These are phyloP conservation scores for Ceratocystis eucalypticola DNA, from an alignment of 2,329 filamentous ascomycete species.

Conservation along the genomic window DNA sequence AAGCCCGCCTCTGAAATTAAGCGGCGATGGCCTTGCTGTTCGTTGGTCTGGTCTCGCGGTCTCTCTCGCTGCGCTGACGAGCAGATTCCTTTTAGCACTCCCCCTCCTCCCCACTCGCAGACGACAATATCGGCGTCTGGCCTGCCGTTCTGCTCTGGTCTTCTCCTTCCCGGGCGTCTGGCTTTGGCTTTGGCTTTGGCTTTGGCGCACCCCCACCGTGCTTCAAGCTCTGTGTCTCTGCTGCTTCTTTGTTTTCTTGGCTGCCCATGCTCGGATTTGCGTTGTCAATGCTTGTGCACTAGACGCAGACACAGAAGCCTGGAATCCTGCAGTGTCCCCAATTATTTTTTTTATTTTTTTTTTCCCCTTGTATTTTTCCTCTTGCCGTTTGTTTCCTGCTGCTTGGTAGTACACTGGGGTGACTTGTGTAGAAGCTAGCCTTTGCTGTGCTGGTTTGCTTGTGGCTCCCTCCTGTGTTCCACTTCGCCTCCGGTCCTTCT, in stretches of 20 bases:
- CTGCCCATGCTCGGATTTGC: conserved; percentile 4
- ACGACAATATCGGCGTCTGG: background rate
- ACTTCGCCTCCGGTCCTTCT: conserved; percentile 16
- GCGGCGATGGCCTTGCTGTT: background rate
- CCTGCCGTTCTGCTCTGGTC: background rate
- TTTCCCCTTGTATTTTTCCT: conserved; percentile 13
- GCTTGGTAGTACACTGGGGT: background rate
- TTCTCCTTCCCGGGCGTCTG: background rate
- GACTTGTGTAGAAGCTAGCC: background rate
- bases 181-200: background rate
- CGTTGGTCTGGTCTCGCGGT: background rate
- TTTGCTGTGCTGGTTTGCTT: background rate
- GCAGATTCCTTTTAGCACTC: background rate
- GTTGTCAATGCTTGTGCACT: conserved; percentile 6
- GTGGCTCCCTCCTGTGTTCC: conserved; percentile 2
- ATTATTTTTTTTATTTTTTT: background rate
- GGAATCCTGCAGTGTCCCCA: conserved; percentile 2
- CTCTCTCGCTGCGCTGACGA: background rate
- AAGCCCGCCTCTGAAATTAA: background rate
- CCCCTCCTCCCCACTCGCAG: background rate
- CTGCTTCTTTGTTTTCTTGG: background rate
- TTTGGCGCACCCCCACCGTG: background rate
- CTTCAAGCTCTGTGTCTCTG: background rate
- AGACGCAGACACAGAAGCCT: background rate
- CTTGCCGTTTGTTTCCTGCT: background rate